These are phyloP conservation scores for Yarrowia porcina DNA, from an alignment of 805 yeast species.

Conservation along the genomic window DNA sequence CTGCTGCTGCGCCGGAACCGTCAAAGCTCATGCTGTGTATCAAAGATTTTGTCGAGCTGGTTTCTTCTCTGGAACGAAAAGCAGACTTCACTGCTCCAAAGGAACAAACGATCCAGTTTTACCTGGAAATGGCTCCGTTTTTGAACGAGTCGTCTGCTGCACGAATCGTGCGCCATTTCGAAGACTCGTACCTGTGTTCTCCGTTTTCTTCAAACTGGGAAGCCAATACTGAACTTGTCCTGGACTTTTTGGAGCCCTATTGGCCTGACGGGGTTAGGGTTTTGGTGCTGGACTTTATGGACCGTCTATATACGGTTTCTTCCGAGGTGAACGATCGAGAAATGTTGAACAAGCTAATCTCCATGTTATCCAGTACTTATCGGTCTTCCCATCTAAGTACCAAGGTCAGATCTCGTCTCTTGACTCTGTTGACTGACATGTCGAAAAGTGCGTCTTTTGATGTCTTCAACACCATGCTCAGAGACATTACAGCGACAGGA, in stretches of 20 bases:
- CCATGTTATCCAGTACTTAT: constrained; percentile 21
- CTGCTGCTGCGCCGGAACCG: not conserved
- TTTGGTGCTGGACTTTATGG: constrained; percentile 36
- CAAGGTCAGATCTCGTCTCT: constrained; percentile 37
- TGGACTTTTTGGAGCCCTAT: constrained; percentile 42
- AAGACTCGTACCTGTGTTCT: constrained; percentile 51
- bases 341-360: constrained; percentile 38
- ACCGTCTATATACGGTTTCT: constrained; percentile 42
- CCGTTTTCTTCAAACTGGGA: constrained; percentile 53
- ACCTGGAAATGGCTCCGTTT: constrained; percentile 41
- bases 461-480: constrained; percentile 13
- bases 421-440: constrained; percentile 35
- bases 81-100: constrained; percentile 44
- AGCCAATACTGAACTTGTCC: constrained; percentile 44
- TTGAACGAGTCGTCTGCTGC: constrained; percentile 43
- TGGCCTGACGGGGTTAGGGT: constrained; percentile 31
- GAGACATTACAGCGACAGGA: constrained; percentile 9
- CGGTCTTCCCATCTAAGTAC: not conserved
- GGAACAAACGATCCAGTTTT: constrained; percentile 44
- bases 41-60: constrained; percentile 8
- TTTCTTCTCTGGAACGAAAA: constrained; percentile 3
- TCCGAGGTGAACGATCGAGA: constrained; percentile 38
- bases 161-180: constrained; percentile 49
- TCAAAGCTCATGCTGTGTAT: not conserved
- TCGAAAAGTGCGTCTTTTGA: constrained; percentile 32